Conservation (phyloP, 139 green algal species). For the Astrephomene gubernaculifera region DNA sequence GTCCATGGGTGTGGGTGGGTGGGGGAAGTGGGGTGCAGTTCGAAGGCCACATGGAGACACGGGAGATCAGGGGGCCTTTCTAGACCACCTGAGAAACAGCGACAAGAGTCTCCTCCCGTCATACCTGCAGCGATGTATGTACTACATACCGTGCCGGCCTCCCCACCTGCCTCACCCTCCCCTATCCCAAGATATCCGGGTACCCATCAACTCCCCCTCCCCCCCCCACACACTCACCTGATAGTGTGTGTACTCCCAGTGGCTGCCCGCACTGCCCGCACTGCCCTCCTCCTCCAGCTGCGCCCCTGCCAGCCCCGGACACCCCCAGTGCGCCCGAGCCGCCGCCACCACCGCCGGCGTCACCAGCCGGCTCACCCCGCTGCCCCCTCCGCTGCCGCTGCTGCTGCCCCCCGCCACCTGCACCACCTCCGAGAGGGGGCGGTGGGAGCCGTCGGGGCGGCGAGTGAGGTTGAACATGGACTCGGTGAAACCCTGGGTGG, state of each 20-base stretch:
- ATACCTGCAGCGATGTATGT: no score
- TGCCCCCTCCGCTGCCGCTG: not conserved
- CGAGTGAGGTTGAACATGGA: slow-evolving; percentile 57
- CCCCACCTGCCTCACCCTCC: no score
- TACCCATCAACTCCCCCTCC: no score
- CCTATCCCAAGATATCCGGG: no score
- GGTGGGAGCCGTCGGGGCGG: slow-evolving; percentile 40
- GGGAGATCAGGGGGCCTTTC: no score
- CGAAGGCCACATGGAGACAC: no score
- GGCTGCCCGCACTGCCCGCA: slow-evolving; percentile 61
- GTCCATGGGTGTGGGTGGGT: not conserved
- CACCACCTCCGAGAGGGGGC: slow-evolving; percentile 53
- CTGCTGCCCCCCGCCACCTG: no score
- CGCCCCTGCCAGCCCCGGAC: slow-evolving; percentile 61
- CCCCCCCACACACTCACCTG: slow-evolving; percentile 41
- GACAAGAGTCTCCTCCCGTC: no score
- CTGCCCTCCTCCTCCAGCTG: slow-evolving; percentile 76
- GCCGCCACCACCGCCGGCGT: slow-evolving; percentile 46
- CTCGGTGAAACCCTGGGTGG: slow-evolving; percentile 62
- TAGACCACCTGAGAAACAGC: no score
- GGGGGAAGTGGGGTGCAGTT: no score
- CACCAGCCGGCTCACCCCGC: slow-evolving; percentile 35
- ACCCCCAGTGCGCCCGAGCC: slow-evolving; percentile 71
- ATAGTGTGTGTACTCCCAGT: slow-evolving; percentile 75
- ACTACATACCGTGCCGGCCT: no score